Evolutionary conservation across 768 basidiomycete species (phyloP).

Genomic region (Psilocybe subaeruginosa): DNA sequence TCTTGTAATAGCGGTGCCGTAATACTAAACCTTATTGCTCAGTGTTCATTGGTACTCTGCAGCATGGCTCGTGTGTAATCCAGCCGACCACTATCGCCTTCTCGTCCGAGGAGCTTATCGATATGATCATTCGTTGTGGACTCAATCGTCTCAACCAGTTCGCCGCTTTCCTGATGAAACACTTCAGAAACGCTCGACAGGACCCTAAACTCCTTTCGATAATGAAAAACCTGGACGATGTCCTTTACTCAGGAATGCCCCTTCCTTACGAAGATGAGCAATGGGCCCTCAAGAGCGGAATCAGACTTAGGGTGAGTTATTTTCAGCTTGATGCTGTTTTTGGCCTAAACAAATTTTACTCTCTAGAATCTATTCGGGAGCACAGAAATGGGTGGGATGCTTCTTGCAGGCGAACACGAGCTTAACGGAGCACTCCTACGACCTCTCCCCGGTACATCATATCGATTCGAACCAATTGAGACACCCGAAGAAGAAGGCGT

Average conservation of each 20-base stretch:
- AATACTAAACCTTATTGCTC: slow-evolving; percentile 26
- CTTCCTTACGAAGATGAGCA: slow-evolving; percentile 70
- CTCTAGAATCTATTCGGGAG: slow-evolving; percentile 77
- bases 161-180: slow-evolving; percentile 64
- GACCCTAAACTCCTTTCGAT: slow-evolving; percentile 63
- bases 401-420: slow-evolving; percentile 62
- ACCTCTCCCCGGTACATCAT: slow-evolving; percentile 63
- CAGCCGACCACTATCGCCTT: slow-evolving; percentile 71
- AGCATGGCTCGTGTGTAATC: slow-evolving; percentile 73
- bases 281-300: slow-evolving; percentile 66
- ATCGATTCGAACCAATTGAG: slow-evolving; percentile 64
- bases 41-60: slow-evolving; percentile 75
- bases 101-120: slow-evolving; percentile 67
- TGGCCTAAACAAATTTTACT: slow-evolving; percentile 18
- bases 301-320: slow-evolving; percentile 61
- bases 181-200: slow-evolving; percentile 61
- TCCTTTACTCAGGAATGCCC: slow-evolving; percentile 67
- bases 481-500: slow-evolving; percentile 42
- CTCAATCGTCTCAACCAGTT: slow-evolving; percentile 82
- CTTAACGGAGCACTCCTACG: slow-evolving; percentile 54
- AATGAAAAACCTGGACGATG: slow-evolving; percentile 60
- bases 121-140: slow-evolving; percentile 69
- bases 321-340: slow-evolving; percentile 24
- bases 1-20: slow-evolving; percentile 25
- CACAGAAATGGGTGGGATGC: slow-evolving; percentile 79